Evolutionary conservation across 2,329 filamentous ascomycete genomes (phyloP), one percentile per base, ranked within the genome.

Genomic region (Cytospora piceicola): DNA sequence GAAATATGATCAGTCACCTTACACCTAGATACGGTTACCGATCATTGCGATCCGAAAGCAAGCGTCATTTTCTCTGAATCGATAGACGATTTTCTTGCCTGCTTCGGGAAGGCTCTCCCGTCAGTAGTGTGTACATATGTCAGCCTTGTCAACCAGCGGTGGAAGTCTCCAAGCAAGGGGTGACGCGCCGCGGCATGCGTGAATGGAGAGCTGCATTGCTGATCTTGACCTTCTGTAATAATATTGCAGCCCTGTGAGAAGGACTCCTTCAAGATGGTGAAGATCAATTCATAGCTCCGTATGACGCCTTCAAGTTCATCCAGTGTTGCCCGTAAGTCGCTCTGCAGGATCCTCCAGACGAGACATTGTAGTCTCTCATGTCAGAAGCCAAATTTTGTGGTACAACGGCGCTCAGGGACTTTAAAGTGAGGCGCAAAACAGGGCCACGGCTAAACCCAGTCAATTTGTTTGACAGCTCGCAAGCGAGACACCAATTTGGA

Each of bases 391-490:
- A 24, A 12, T 32, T 17, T 58, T 52, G 34, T 58, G 32, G 42
- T 42, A 57, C 29, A 58, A 57, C 34, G 42, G 53, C 39, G 32
- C 20, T 14, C 22, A 51, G 36, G 15, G 17, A 62, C 39, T 55
- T 60, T 59, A 46, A 65, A 64, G 61, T 61, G 58, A 65, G 65
- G 61, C 65, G 61, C 58, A 58, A 58, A 42, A 57, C 61, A 64
- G 36, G 34, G 46, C 53, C 29, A 61, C 51, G 52, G 61, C 27
- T 60, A 49, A 53, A 64, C 9, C 34, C 61, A 60, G 57, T 53
- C 65, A 64, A 61, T 53, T 17, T 9, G n/a, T 58, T 57, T 61
- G 57, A 67, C 62, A 61, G 52, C 53, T 49, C 55, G 53, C 30
- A 66, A 60, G 60, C 64, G 58, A 65, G 65, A 51, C 51, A 61